These are phyloP conservation scores for Trichoderma arundinaceum DNA, from an alignment of 2,329 filamentous ascomycete species.

Conservation along the genomic window DNA sequence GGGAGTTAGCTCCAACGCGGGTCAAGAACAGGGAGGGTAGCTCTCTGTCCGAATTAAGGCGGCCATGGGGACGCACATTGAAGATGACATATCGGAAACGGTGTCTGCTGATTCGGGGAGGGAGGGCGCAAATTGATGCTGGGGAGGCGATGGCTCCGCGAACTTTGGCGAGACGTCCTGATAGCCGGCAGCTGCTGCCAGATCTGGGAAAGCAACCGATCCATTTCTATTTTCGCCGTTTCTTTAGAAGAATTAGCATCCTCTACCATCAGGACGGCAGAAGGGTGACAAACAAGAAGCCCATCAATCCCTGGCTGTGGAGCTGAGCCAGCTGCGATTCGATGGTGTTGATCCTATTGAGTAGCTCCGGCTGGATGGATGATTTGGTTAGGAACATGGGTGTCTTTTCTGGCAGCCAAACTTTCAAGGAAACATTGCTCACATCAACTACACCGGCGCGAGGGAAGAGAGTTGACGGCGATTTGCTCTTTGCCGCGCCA, in stretches of 20 bases:
- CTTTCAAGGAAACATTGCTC: not conserved
- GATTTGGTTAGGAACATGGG: conserved; percentile 5
- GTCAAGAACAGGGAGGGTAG: not conserved
- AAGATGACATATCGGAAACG: conserved; percentile 8
- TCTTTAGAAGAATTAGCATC: conserved; percentile 1
- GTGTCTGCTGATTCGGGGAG: conserved; percentile 7
- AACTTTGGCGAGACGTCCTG: conserved; percentile 23
- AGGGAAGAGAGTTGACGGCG: conserved; percentile 20
- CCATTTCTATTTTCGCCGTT: conserved; percentile 19
- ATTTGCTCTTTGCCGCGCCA: conserved; percentile 12
- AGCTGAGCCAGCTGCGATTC: conserved; percentile 26
- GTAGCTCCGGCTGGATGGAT: conserved; percentile 20
- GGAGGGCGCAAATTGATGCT: conserved; percentile 14
- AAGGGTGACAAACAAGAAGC: conserved; percentile 17
- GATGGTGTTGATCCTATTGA: conserved; percentile 27
- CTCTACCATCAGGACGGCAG: too few relatives aligned
- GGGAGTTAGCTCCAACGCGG: not conserved
- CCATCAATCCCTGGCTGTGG: conserved; percentile 23
- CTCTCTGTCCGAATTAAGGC: too few relatives aligned
- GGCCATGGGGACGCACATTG: conserved; percentile 7
- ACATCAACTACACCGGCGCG: conserved; percentile 25
- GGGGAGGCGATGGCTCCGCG: conserved; percentile 22
- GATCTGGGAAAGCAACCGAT: conserved; percentile 15
- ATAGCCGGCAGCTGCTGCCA: conserved; percentile 7
- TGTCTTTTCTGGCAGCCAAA: not conserved